Evolutionary conservation across 805 yeast genomes (phyloP), one percentile per base, ranked within the genome.

Genomic region (Lipomyces mesembrius): DNA sequence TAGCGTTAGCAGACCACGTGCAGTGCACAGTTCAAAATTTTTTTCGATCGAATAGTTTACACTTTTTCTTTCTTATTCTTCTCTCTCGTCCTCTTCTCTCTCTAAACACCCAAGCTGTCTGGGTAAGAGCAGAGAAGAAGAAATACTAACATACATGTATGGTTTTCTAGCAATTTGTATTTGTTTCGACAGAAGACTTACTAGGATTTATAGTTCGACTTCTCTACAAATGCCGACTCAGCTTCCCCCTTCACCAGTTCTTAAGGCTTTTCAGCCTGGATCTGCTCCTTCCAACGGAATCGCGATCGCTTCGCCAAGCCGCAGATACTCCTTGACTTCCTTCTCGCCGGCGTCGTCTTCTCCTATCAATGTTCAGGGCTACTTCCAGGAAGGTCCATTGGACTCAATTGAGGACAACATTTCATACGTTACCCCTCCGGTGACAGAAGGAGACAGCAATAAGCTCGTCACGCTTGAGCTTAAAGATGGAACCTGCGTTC

Each of bases 401-500:
- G 63, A 60, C n/a, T 53, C 53, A 2, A 60, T 60, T 32, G 52
- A 49, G 34, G 62, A 57, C 25, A 57, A 58, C 17, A 20, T 58
- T 8, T 6, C 65, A n/a, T 25, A 17, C 11, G 71, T 69, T 51
- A 66, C 70, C 11, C 60, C 63, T 25, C 53, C 72, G 25, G 59
- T 72, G 57, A 60, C 35, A 52, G 58, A 51, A 51, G 60, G 60
- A 27, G 69, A 65, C 27, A 49, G 29, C 39, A n/a, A 32, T n/a
- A 66, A 63, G 62, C 64, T 67, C 12, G 73, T 69, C 35, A 59
- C 63, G n/a, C 53, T 73, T 35, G 75, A 73, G 56, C 68, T 73
- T 55, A 70, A 72, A 62, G 91, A 92, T 77, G 99, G 98, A 22
- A 97, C 98, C 25, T 88, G 91, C 39, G 92, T 92, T 82, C 87